Base-by-base conservation (phyloP, 2,329 filamentous ascomycete species). In the Pseudogymnoascus sp. region DNA sequence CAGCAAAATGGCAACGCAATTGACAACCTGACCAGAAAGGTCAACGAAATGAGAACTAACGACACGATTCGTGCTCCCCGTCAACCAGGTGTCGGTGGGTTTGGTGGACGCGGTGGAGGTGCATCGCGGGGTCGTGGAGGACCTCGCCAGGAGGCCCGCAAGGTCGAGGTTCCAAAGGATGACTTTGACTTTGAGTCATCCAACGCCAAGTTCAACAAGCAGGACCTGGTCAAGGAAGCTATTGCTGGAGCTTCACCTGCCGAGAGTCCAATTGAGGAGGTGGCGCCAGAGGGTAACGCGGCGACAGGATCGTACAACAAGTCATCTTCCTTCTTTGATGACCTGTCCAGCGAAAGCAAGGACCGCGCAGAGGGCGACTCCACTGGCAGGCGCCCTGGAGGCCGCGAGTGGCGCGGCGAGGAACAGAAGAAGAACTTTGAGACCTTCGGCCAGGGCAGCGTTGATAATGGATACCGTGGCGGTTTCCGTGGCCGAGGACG, bases 341-440 rank as follows among this genome's bases (percentile, higher is more conserved):
- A 99, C 75, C 97, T 99, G 67, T 96, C 91, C 0, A 96, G 91
- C 68, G 95, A 99, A 74, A 84, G 90, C 66, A 96, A 90, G 75
- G 95, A 99, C 68, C 86, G 95, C 46, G 87, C 90, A 61, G 90
- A 93, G 66, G 87, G 87, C 40, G 81, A 76, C 33, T 82, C 83
- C 10, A 83, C 80, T 44, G 83, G 82, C 4, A 83, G 85, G 66
- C 85, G 86, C 73, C 81, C 86, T n/a, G 88, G 89, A 64, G 92
- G 91, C 33, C 86, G 90, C 59, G 91, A 96, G 74, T 96, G 95
- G 86, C 87, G 95, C 62, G 88, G 87, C 40, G 92, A 97, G 75
- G 95, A 97, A 75, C 90, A 96, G 74, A 91, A 88, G 75, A 92
- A 91, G 78, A 97, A 97, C 74, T 90, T 99, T 72, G 95, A 99